Base-by-base conservation (phyloP, 139 green algal genomes). In the Chlamydomonas incerta region DNA sequence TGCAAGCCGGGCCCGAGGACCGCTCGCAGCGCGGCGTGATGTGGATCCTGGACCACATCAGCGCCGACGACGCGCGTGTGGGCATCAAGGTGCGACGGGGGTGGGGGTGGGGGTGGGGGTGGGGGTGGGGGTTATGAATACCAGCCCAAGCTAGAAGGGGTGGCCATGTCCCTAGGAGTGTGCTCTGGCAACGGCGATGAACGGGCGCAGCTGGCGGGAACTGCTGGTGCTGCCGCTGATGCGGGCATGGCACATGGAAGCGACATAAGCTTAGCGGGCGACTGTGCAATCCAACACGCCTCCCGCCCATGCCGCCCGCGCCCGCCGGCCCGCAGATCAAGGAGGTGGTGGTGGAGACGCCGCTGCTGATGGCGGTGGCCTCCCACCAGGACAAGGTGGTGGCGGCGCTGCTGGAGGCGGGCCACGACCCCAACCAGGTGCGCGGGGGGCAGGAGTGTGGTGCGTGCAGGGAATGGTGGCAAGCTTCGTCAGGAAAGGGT, bases 361-460 rank as follows among this genome's bases (percentile, higher is more conserved):
- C 82, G n/a, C 82, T 87, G 82, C 58, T 80, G 41, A 60, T 87
- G 60, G 82, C 82, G 17, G 82, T 87, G 60, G n/a, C 23, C 23
- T 60, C 28, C 34, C 82, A 87, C 71, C 71, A 82, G 46, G 35
- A 81, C 13, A 15, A n/a, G 29, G 82, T 87, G 70, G 82, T 87
- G 67, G 47, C 31, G 62, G 14, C 4, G 34, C 82, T 87, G 70
- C 70, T 87, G 63, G 72, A 70, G 17, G 21, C 15, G 55, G 67
- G 55, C 24, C 67, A 81, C 67, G 85, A 86, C 71, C 66, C 68
- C 37, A 84, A 85, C 50, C 15, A 85, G 62, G 52, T 66, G 11
- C 0, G 37, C 24, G 70, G 23, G 21, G 24, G 37, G 24, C 5
- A 2, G 63, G 29, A 23, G n/a, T 28, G 58, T 65, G 58, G 18